Evolutionary conservation across 495 filamentous ascomycete genomes (phyloP).

Genomic region (Jackrogersella multiformis): DNA sequence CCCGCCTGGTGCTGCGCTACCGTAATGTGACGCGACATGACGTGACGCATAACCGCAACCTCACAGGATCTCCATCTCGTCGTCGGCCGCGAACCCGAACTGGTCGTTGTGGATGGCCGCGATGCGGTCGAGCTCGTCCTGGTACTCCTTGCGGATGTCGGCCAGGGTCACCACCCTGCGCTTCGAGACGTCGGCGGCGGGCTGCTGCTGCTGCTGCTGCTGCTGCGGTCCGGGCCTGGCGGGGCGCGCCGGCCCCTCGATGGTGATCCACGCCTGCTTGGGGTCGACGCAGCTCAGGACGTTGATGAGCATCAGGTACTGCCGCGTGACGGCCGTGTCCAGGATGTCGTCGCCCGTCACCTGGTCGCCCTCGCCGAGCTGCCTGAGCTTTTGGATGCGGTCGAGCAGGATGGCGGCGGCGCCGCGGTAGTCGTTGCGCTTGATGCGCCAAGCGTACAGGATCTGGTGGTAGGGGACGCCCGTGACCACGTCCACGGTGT

Average conservation of each 20-base stretch:
- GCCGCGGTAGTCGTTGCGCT: conserved; percentile 84
- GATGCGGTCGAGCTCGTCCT: conserved; percentile 83
- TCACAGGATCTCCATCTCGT: conserved; percentile 57
- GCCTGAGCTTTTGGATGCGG: conserved; percentile 62
- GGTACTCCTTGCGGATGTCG: conserved; percentile 85
- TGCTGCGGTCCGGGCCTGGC: conserved; percentile 26
- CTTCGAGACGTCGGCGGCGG: conserved; percentile 42
- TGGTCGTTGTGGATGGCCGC: conserved; percentile 67
- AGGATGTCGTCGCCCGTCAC: conserved; percentile 60
- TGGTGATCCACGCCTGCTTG: conserved; percentile 77
- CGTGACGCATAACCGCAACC: no score
- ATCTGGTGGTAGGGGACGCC: conserved; percentile 79
- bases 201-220: no score
- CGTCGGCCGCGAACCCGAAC: conserved; percentile 61
- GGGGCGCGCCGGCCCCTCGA: conserved; percentile 48
- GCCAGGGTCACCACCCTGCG: conserved; percentile 79
- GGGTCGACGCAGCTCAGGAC: conserved; percentile 82
- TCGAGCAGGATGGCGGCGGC: conserved; percentile 81
- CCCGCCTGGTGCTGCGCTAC: not conserved
- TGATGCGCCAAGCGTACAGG: conserved; percentile 88
- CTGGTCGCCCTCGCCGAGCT: conserved; percentile 57
- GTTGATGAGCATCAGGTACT: conserved; percentile 88
- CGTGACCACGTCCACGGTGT: conserved; percentile 64
- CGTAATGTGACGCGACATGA: conserved; percentile 20
- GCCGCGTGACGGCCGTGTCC: conserved; percentile 67